These are phyloP conservation scores for Coemansia sp. DNA, from an alignment of 192 early-diverging fungal species.

Conservation along the genomic window DNA sequence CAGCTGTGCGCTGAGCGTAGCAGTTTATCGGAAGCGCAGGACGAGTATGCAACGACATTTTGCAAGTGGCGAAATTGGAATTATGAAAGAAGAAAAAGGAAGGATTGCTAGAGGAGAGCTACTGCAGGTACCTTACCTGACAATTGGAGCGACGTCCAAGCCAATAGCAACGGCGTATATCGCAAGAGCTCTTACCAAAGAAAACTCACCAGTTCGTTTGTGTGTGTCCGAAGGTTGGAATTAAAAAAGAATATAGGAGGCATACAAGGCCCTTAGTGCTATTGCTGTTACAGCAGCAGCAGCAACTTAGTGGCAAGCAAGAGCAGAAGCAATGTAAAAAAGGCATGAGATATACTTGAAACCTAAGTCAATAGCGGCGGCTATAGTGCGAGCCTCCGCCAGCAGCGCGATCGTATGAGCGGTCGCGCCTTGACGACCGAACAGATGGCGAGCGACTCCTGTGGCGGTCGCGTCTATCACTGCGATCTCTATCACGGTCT, in stretches of 20 bases:
- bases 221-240: conserved; percentile 5
- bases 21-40: conserved; percentile 30
- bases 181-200: background rate
- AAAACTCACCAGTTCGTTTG: conserved; percentile 5
- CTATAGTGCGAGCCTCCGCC: conserved; percentile 31
- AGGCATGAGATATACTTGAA: background rate
- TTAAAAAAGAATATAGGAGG: conserved; percentile 4
- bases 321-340: conserved; percentile 3
- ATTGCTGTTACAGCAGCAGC: background rate
- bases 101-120: background rate
- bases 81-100: background rate
- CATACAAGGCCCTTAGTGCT: background rate
- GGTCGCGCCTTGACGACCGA: conserved; percentile 38
- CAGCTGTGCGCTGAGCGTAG: conserved; percentile 31
- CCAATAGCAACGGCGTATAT: background rate
- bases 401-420: conserved; percentile 38
- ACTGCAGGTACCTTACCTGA: conserved; percentile 2
- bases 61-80: background rate
- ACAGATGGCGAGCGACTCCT: conserved; percentile 52
- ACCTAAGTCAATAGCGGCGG: conserved; percentile 28
- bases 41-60: conserved; percentile 14
- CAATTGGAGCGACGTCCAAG: background rate
- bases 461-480: conserved; percentile 12
- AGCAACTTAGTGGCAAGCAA: conserved; percentile 10
- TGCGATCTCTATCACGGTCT: conserved; percentile 24